Base-by-base conservation (phyloP, 1,284 basidiomycete species). In the Trichosporon sp. region DNA sequence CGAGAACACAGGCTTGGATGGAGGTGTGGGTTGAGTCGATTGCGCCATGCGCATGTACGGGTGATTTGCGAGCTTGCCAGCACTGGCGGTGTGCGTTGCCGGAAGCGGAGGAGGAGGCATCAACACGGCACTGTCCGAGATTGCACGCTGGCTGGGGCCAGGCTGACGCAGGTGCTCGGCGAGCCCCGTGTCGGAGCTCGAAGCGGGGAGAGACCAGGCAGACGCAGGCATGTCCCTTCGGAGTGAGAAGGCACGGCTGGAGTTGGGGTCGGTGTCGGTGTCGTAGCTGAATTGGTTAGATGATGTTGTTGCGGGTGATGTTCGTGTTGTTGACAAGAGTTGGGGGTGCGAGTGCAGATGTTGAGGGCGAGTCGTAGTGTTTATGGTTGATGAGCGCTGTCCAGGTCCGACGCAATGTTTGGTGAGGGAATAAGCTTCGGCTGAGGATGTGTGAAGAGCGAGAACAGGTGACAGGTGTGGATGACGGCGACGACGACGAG, bases 51-150 rank as follows among this genome's bases (percentile, higher is more conserved):
- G 59, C 59, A 63, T 37, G 59, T 63, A 63, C 14, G 59, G 59
- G 59, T 63, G 59, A 32, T 63, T 35, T 1, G 31, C 59, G 7
- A 63, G 59, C 35, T 63, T 63, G 31, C 59, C 59, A 7, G 51
- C 51, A 11, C 51, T 54, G 16, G 59, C 59, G 19, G 59, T 35
- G 5, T 32, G 59, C 32, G 21, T 35, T 2, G 31, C 32, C 35
- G 59, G 59, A 3, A 63, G 59, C 4, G 59, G 59, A 2, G 59
- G 59, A 6, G 59, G 59, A 4, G 59, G 59, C 59, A 63, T 63
- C 59, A 63, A 21, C 31, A 63, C 59, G 32, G 59, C 59, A 32
- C 59, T 63, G 32, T 63, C 59, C 59, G 59, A 63, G 59, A 63
- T 63, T 7, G 59, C 59, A 8, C 59, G 59, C 59, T 32, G 31